Base-by-base conservation (phyloP, 768 basidiomycete species). In the Amanita rubescens region DNA sequence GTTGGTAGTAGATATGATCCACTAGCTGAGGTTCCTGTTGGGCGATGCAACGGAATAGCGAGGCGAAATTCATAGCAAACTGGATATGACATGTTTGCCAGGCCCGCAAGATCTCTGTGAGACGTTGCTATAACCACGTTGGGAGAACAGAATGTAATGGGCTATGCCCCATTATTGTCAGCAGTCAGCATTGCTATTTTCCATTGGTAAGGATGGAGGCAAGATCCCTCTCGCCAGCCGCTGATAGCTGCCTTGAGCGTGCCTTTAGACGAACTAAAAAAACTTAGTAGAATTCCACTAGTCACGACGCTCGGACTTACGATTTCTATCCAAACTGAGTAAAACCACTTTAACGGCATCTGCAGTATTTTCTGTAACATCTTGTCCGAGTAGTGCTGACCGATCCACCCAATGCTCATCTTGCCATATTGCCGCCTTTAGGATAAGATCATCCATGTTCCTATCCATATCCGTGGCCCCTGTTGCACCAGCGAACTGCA, bases 381-480 rank as follows among this genome's bases (percentile, higher is more conserved):
- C 66, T 7, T 68, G 66, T 55, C 78, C 79, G 48, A 97, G 76
- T 65, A 95, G 71, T 3, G 73, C 74, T 0, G 90, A 85, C 15
- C 93, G 83, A 70, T 95, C 90, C 32, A 85, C 72, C 84, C 93
- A 97, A 63, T 97, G 92, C 32, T 92, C 87, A 51, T 87, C 79
- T 63, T 97, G 95, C 90, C 93, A 97, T 47, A 89, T 78, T 15
- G 91, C 94, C 33, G 93, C 88, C 62, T 89, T 86, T 41, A 98
- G 77, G 55, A 99, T 96, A 50, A 94, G 75, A 62, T 98, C 95
- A 63, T 98, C 96, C 90, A 96, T 94, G 56, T 79, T 91, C 35
- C 87, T 78, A 43, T 87, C 86, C 44, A 32, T n/a, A 25, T 61
- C 71, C 53, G 64, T 72, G 59, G 56, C 22, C 8, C 61, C 58